Percentiles rank a stretch among this genome's conserved stretches.
These are phyloP conservation scores for Leccinum subfulvum DNA, from an alignment of 1,284 basidiomycete genomes.

Conservation along the genomic window DNA sequence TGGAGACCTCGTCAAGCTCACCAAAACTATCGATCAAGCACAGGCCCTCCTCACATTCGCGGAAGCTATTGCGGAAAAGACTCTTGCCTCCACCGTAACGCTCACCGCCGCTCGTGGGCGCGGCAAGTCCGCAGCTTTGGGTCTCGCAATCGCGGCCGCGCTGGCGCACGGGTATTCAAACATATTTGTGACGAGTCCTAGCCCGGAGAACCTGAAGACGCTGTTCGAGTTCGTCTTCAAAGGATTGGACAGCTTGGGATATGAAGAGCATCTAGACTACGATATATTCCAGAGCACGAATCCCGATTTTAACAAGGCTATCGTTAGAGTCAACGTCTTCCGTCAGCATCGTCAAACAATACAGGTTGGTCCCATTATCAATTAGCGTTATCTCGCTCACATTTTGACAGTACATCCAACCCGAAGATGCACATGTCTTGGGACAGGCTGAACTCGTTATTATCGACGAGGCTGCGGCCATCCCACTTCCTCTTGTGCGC, in stretches of 20 bases:
- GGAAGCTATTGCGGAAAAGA: slow-evolving; percentile 90
- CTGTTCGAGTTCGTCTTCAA: slow-evolving; percentile 99
- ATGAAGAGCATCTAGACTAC: slow-evolving; percentile 97
- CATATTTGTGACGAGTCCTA: slow-evolving; percentile 97
- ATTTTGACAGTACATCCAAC: slow-evolving; percentile 84
- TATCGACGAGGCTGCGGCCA: slow-evolving; percentile 98
- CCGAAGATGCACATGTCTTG: slow-evolving; percentile 94
- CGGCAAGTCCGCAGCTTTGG: slow-evolving; percentile 95
- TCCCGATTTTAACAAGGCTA: slow-evolving; percentile 92
- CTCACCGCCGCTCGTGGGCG: slow-evolving; percentile 94
- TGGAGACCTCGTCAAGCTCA: slow-evolving; percentile 88
- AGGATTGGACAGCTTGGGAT: slow-evolving; percentile 91
- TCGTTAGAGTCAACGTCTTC: slow-evolving; percentile 96
- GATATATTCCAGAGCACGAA: slow-evolving; percentile 94
- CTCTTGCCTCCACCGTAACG: slow-evolving; percentile 91
- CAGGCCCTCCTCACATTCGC: slow-evolving; percentile 91
- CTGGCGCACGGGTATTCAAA: slow-evolving; percentile 96
- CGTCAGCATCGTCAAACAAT: slow-evolving; percentile 92
- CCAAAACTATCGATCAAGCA: slow-evolving; percentile 92
- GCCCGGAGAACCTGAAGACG: slow-evolving; percentile 96
- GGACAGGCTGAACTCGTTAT: slow-evolving; percentile 98
- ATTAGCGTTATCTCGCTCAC: not conserved
- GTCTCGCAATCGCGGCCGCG: slow-evolving; percentile 91
- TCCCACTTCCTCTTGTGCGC: slow-evolving; percentile 92
- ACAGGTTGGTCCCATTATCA: slow-evolving; percentile 53